A percentile compares a stretch with the other conserved stretches of the same genome.
These are phyloP conservation scores for Scleroderma citrinum DNA, from an alignment of 768 basidiomycete species.

Conservation along the genomic window DNA sequence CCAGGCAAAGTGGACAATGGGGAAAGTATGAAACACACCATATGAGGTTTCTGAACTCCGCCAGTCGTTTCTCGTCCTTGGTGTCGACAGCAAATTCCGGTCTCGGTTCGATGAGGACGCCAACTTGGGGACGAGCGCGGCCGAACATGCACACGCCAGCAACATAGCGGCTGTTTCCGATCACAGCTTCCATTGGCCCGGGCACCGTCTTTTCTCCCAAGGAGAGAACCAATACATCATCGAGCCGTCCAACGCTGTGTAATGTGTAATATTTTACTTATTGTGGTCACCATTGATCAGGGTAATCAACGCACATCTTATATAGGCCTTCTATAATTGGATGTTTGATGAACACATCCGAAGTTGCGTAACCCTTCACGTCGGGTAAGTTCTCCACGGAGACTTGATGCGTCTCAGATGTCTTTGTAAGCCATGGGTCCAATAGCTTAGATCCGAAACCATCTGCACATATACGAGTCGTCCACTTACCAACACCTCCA, in stretches of 20 bases:
- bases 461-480: neutral
- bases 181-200: slow-evolving; percentile 28
- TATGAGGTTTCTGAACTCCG: slow-evolving; percentile 32
- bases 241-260: slow-evolving; percentile 34
- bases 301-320: slow-evolving; percentile 31
- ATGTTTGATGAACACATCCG: slow-evolving; percentile 39
- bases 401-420: slow-evolving; percentile 20
- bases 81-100: slow-evolving; percentile 30
- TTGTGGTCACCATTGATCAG: slow-evolving; percentile 8
- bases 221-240: slow-evolving; percentile 28
- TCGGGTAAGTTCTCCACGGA: slow-evolving; percentile 33
- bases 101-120: slow-evolving; percentile 28
- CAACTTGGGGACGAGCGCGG: slow-evolving; percentile 22
- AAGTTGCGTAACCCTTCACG: slow-evolving; percentile 37
- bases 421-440: too few species aligned
- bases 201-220: slow-evolving; percentile 31
- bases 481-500: slow-evolving; percentile 31
- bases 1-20: too few species aligned
- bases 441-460: neutral
- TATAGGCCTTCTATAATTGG: slow-evolving; percentile 38
- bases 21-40: slow-evolving; percentile 24
- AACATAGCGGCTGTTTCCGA: slow-evolving; percentile 17
- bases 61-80: slow-evolving; percentile 19
- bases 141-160: slow-evolving; percentile 37
- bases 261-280: neutral